Conservation (phyloP, 306 rosid species). For the Dalbergia cultrata region DNA sequence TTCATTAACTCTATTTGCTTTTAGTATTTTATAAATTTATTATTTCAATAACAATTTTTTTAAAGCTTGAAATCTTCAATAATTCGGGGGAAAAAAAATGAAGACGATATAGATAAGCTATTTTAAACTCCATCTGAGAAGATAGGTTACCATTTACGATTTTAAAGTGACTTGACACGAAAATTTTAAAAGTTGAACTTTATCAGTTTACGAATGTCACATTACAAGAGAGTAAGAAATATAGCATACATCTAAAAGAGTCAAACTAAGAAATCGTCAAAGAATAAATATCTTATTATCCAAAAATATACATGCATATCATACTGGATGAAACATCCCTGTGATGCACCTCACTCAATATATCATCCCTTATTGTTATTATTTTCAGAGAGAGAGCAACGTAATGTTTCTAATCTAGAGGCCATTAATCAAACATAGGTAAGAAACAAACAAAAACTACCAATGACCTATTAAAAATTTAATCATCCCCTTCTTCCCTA, state of each 20-base stretch:
- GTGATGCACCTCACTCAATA: neutral
- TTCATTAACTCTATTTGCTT: too few species aligned
- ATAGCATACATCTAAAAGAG: neutral
- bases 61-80: too few species aligned
- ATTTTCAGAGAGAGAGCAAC: neutral
- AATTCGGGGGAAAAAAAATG: too few species aligned
- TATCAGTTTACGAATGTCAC: neutral
- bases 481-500: constrained; percentile 82
- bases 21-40: too few species aligned
- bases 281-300: constrained; percentile 13
- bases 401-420: neutral
- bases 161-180: neutral
- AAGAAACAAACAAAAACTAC: neutral
- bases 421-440: neutral
- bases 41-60: too few species aligned
- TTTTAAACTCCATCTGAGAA: too few species aligned
- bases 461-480: constrained; percentile 14
- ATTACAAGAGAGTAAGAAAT: neutral
- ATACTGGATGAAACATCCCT: constrained; percentile 2
- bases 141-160: too few species aligned
- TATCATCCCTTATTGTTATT: constrained; percentile 12
- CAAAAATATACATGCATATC: neutral
- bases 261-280: constrained; percentile 15
- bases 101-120: too few species aligned
- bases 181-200: neutral